Evolutionary conservation across 2,329 filamentous ascomycete genomes (phyloP).

Genomic region (Chrysosphaeria jannelii): DNA sequence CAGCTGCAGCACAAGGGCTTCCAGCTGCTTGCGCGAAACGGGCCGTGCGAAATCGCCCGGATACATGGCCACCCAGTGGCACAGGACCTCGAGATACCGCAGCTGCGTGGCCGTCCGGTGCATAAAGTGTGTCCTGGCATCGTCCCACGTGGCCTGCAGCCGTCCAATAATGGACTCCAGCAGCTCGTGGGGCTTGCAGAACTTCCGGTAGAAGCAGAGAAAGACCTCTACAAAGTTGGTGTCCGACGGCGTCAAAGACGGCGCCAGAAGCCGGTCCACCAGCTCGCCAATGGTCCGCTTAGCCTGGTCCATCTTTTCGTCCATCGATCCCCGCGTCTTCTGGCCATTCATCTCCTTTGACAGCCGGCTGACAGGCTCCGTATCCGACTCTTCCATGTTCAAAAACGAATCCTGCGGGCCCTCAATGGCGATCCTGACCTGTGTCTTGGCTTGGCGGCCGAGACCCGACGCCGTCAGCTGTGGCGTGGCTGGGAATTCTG

Average conservation of each 20-base stretch:
- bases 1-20: conserved; percentile 47
- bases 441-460: too few relatives aligned
- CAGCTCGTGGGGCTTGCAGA: conserved; percentile 52
- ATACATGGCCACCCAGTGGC: conserved; percentile 70
- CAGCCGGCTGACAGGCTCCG: conserved; percentile 29
- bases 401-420: conserved; percentile 22
- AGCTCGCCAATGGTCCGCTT: conserved; percentile 36
- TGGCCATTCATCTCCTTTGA: conserved; percentile 39
- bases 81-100: conserved; percentile 54
- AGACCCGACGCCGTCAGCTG: too few relatives aligned
- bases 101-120: conserved; percentile 56
- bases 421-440: too few relatives aligned
- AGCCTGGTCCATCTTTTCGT: too few relatives aligned
- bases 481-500: too few relatives aligned
- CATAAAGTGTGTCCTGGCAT: conserved; percentile 36
- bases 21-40: conserved; percentile 37
- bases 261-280: conserved; percentile 60
- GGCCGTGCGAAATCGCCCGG: conserved; percentile 76
- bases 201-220: conserved; percentile 78
- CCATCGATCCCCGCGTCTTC: too few relatives aligned
- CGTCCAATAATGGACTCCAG: conserved; percentile 50
- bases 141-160: conserved; percentile 38
- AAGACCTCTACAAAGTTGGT: conserved; percentile 72
- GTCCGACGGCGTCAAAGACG: conserved; percentile 64
- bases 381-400: conserved; percentile 40